Base-by-base conservation (phyloP, 768 basidiomycete genomes). In the Mycena capillaripes region DNA sequence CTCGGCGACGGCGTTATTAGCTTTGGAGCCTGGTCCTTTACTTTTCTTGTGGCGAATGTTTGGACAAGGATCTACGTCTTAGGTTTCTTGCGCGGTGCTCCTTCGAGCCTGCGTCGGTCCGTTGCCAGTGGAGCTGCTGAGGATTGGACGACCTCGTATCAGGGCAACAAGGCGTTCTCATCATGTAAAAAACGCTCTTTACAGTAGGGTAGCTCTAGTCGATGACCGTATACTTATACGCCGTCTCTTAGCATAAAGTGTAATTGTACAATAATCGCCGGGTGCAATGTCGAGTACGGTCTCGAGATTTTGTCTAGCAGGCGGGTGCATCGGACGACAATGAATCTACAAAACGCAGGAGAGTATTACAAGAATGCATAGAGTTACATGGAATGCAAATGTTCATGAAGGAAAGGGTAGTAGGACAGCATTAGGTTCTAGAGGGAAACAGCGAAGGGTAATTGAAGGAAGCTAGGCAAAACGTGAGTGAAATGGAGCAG, bases 1-100 rank as follows among this genome's bases (percentile, higher is more conserved):
- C 77, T 11, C 82, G 83, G 30, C 79, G 85, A 57, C 60, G 71
- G 50, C 60, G 71, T 12, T 72, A 64, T 55, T 72, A 69, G 61
- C 34, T 23, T 44, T 23, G 52, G 5, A 27, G 10, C 29, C 8
- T n/a, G n/a, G n/a, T n/a, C 5, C 42, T 10, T 40, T 29, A 10
- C 27, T 30, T 29, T 42, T 60, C 59, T 60, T 60, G 25, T 58
- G 30, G 38, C n/a, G 34, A 27, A 30, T 53, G 36, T 23, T 10
- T 44, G 58, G 40, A 44, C 32, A 40, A 25, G 30, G 56, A 57
- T 36, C n/a, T n/a, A 36, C 34, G n/a, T 36, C 34, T 34, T 21
- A 36, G 34, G 21, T 57, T 57, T 36, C 34, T 48, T 17, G 44
- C 53, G 53, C 30, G 11, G 53, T 21, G 19, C 53, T 55, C 17